Base-by-base conservation (phyloP, 78 protist genomes). In the Dictyostelium firmibasis region DNA sequence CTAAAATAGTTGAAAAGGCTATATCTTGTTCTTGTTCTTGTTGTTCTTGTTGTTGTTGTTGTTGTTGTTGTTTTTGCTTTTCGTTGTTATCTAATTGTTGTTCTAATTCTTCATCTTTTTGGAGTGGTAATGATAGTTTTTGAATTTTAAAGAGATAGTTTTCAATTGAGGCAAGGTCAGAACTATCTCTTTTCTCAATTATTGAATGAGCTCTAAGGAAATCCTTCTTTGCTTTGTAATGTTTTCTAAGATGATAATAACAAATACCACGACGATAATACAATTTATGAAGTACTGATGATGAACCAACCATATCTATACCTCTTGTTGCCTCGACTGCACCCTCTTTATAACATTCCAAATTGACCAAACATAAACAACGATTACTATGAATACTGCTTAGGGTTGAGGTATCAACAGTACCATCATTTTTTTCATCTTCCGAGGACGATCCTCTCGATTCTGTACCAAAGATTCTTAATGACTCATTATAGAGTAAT, bases 251-350 rank as follows among this genome's bases (percentile, higher is more conserved):
- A 67, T 76, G 82, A 36, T 79, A 88, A 35, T 81, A 81, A 43
- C 94, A 88, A 5, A 88, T 88, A 77, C 94, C 94, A n/a, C 94
- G 74, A 27, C 94, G 85, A 88, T 88, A 88, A 27, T 60, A n/a
- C 20, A 88, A 72, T 43, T 88, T 88, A 25, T 88, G 94, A 11
- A 69, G n/a, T 18, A 67, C 74, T 6, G 82, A 81, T 8, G 85
- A 13, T 7, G 74, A 20, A 44, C n/a, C 20, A 16, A 18, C 13
- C 44, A 25, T 18, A 29, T 88, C 94, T 7, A 88, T 25, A 14
- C 94, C 94, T 16, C 94, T 84, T 4, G 94, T 81, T 4, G 94
- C 85, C 13, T 88, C 94, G 4, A 29, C 35, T 2, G 94, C 94
- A 81, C 94, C 94, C 67, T 78, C 87, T 25, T 62, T 85, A 67